phyloP scores from a whole-genome alignment of 2,329 filamentous ascomycete genomes.

The Venturia nashicola region DNA sequence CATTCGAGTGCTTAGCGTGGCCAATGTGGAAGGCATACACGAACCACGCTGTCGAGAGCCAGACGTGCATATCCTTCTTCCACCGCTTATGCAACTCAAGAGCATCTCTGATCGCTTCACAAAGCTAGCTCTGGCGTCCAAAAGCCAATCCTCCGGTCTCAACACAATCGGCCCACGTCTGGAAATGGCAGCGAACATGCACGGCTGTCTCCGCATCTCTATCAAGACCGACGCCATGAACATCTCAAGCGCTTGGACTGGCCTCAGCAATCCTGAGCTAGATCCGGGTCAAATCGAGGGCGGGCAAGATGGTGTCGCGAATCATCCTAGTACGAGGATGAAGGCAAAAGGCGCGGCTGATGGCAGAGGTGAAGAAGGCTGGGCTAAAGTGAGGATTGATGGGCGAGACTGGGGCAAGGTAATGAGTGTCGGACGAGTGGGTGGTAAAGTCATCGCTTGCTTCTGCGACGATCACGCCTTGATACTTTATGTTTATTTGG shows the following conservation, averaged over 20 bases:
- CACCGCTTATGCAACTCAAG: conserved; percentile 77
- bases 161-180: conserved; percentile 46
- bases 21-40: conserved; percentile 81
- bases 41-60: conserved; percentile 84
- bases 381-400: conserved; percentile 84
- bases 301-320: conserved; percentile 52
- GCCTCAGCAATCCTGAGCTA: conserved; percentile 74
- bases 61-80: conserved; percentile 86
- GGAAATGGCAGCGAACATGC: conserved; percentile 87
- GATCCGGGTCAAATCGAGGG: conserved; percentile 62
- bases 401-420: conserved; percentile 90
- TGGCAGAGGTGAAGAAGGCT: conserved; percentile 63
- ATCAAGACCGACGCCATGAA: conserved; percentile 74
- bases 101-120: conserved; percentile 93
- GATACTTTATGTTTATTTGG: conserved; percentile 72
- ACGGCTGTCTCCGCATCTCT: conserved; percentile 68
- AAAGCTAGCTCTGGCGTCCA: conserved; percentile 49
- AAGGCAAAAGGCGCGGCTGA: conserved; percentile 42
- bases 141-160: conserved; percentile 21
- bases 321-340: conserved; percentile 74
- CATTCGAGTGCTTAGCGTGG: conserved; percentile 75
- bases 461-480: conserved; percentile 70
- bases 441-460: conserved; percentile 77
- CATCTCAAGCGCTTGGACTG: conserved; percentile 77
- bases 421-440: conserved; percentile 80